Evolutionary conservation across 164 flowering plant species (phyloP).

Genomic region (Brasenia schreberi): DNA sequence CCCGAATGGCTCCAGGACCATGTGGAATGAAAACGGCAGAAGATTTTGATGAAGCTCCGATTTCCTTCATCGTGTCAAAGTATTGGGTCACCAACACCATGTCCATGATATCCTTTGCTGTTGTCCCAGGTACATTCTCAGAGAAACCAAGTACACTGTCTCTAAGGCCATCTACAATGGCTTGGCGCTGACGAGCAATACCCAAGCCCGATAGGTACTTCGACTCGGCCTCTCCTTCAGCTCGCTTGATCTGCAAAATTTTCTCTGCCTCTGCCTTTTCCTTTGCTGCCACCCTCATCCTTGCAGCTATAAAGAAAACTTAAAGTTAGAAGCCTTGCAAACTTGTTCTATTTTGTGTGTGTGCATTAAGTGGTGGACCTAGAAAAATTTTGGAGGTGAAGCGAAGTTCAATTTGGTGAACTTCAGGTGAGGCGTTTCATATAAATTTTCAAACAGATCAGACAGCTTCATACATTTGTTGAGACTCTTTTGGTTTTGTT

Average conservation of each 20-base stretch:
- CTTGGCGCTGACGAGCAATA: constrained; percentile 66
- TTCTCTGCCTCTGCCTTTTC: constrained; percentile 89
- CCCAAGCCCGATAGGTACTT: constrained; percentile 75
- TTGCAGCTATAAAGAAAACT: constrained; percentile 25
- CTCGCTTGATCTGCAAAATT: constrained; percentile 69
- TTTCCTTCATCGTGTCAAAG: constrained; percentile 72
- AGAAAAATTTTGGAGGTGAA: too few species aligned
- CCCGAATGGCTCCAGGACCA: constrained; percentile 65
- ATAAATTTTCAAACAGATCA: too few species aligned
- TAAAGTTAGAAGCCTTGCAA: not conserved
- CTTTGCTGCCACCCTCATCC: constrained; percentile 65
- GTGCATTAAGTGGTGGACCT: too few species aligned
- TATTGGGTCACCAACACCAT: constrained; percentile 70
- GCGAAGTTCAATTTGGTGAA: too few species aligned
- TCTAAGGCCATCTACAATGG: constrained; percentile 69
- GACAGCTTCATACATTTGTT: too few species aligned
- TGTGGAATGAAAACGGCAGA: constrained; percentile 74
- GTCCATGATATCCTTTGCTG: constrained; percentile 59
- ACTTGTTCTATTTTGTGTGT: too few species aligned
- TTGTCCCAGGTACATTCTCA: constrained; percentile 58
- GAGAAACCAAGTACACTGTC: constrained; percentile 75
- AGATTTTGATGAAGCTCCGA: constrained; percentile 54
- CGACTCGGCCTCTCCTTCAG: constrained; percentile 79
- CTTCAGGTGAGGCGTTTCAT: too few species aligned
- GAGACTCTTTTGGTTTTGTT: too few species aligned